Evolutionary conservation across 352 stramenopile species (phyloP), one percentile per base, ranked within the genome.

Genomic region (Phytophthora cryptogea): DNA sequence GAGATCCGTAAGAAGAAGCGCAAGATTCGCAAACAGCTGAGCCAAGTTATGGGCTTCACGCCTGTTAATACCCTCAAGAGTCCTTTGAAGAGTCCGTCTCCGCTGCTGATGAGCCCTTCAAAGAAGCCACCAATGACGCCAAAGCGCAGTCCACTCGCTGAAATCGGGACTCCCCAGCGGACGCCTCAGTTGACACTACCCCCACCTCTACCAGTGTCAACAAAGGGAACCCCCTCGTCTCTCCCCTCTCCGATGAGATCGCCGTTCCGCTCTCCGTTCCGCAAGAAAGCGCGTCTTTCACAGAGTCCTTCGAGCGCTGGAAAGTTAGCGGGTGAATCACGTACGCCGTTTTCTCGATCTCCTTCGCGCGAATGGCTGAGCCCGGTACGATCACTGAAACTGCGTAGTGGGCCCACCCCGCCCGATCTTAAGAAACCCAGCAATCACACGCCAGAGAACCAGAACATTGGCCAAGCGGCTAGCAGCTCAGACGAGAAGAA

Each of bases 11-110:
- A 75, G 42, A 92, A 90, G 64, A 91, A 88, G 68, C 79, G 83
- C 42, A 92, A 94, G 72, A 89, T 94, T 58, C 79, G 83, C 31
- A 85, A 86, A 30, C 68, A 89, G 44, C 52, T 94, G 30, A 83
- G 46, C 36, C 70, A 88, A 44, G 68, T 59, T 45, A 74, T 67
- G 59, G 82, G 83, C 41, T 92, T 92, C 37, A 76, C 84, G 14
- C 83, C 85, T 14, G 67, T 87, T 10, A 91, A 90, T 59, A 85
- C 70, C 26, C 64, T 92, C 14, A 83, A 80, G 59, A 88, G 80
- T 27, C 83, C 82, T 0, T 41, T 72, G 32, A 70, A 68, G 31
- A 73, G 56, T 39, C 48, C 69, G n/a, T 44, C 51, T 14, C 35
- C 41, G 5, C 39, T 66, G 36, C 58, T 80, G 13, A 60, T 53